Evolutionary conservation across 805 yeast species (phyloP).

Genomic region (Komagataella mondaviorum): DNA sequence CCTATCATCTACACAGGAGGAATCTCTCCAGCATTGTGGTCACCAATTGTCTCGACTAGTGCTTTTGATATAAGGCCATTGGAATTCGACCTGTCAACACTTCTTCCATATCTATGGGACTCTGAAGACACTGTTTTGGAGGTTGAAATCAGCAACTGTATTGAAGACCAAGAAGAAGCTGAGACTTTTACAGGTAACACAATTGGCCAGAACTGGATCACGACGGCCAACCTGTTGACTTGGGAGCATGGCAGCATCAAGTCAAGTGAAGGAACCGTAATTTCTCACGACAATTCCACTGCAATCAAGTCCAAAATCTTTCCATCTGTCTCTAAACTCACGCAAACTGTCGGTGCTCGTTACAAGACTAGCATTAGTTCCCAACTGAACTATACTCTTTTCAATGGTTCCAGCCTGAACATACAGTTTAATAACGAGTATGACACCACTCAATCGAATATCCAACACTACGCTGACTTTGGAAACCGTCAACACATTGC

Average conservation of each 20-base stretch:
- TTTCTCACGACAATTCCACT: slow-evolving; percentile 14
- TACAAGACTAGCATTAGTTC: slow-evolving; percentile 21
- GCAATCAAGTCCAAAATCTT: slow-evolving; percentile 18
- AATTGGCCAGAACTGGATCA: slow-evolving; percentile 46
- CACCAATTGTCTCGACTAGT: slow-evolving; percentile 59
- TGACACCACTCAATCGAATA: slow-evolving; percentile 20
- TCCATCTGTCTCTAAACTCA: slow-evolving; percentile 21
- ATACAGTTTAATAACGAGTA: slow-evolving; percentile 17
- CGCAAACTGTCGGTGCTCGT: slow-evolving; percentile 24
- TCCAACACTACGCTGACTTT: slow-evolving; percentile 20
- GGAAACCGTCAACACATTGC: slow-evolving; percentile 26
- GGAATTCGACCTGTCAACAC: slow-evolving; percentile 56
- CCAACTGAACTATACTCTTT: slow-evolving; percentile 21
- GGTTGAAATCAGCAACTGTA: slow-evolving; percentile 41
- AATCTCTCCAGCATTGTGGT: slow-evolving; percentile 68
- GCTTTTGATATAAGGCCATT: slow-evolving; percentile 67
- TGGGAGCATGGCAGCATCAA: slow-evolving; percentile 34
- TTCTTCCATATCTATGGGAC: slow-evolving; percentile 57
- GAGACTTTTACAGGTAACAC: slow-evolving; percentile 7
- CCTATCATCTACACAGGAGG: slow-evolving; percentile 79
- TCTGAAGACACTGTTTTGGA: slow-evolving; percentile 21
- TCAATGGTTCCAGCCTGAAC: slow-evolving; percentile 21
- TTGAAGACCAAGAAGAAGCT: slow-evolving; percentile 14
- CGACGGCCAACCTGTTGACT: slow-evolving; percentile 39
- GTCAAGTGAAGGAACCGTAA: slow-evolving; percentile 24